Percentiles rank a stretch among this genome's conserved stretches.
Evolutionary conservation across 441 rosid species (phyloP).

Genomic region (Daphne laureola): DNA sequence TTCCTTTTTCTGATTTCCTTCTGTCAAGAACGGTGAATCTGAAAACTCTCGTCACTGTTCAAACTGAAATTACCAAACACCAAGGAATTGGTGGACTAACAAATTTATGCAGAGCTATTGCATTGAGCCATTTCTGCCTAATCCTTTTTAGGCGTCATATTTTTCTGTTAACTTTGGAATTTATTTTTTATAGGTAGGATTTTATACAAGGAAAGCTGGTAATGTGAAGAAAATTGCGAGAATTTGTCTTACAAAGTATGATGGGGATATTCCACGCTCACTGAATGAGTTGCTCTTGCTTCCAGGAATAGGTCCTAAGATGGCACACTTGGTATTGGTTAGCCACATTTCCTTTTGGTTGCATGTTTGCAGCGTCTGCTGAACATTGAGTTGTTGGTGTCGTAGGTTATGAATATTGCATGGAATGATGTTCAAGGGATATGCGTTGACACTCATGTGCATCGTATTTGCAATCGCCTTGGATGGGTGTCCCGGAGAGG

Average conservation of each 20-base stretch:
- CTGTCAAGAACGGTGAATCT: neutral
- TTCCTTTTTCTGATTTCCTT: slow-evolving; percentile 5
- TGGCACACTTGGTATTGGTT: slow-evolving; percentile 85
- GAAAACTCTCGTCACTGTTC: neutral
- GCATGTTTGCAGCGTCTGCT: neutral
- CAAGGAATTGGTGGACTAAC: too few relatives aligned
- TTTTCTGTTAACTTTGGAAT: slow-evolving; percentile 7
- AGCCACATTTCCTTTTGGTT: slow-evolving; percentile 1
- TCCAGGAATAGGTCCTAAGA: slow-evolving; percentile 97
- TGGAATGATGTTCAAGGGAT: slow-evolving; percentile 93
- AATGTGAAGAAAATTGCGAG: slow-evolving; percentile 87
- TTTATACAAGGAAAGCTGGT: slow-evolving; percentile 80
- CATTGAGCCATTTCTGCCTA: neutral
- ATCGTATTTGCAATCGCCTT: slow-evolving; percentile 87
- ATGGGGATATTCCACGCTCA: slow-evolving; percentile 83
- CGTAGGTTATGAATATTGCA: slow-evolving; percentile 80
- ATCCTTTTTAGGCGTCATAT: neutral
- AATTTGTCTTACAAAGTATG: slow-evolving; percentile 63
- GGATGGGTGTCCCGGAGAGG: slow-evolving; percentile 84
- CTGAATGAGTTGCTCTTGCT: slow-evolving; percentile 80
- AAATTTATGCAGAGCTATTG: neutral
- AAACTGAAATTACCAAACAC: too few relatives aligned
- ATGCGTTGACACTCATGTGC: slow-evolving; percentile 94
- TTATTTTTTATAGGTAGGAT: slow-evolving; percentile 58
- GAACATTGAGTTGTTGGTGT: slow-evolving; percentile 11